Evolutionary conservation across 306 rosid genomes (phyloP).

Genomic region (Casuarina glauca): DNA sequence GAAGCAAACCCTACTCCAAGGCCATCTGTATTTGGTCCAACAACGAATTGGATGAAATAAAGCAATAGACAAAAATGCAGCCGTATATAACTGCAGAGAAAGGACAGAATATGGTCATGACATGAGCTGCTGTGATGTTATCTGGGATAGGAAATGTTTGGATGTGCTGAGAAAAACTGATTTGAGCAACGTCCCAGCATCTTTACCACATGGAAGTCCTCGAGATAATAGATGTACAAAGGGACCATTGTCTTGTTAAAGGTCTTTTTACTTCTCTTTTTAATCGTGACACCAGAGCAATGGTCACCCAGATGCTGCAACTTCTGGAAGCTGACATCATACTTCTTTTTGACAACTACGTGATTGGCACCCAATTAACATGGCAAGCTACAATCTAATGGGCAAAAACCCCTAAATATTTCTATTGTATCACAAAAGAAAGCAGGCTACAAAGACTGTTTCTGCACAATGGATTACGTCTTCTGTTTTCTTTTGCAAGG

Average conservation of each 20-base stretch:
- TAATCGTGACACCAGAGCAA: background rate
- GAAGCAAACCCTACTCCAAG: constrained; percentile 76
- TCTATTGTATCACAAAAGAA: background rate
- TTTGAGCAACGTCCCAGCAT: background rate
- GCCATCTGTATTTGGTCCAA: constrained; percentile 91
- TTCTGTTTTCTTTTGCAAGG: background rate
- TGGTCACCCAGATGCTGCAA: background rate
- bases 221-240: background rate
- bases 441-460: background rate
- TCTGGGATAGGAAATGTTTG: background rate
- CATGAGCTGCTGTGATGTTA: background rate
- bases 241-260: background rate
- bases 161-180: background rate
- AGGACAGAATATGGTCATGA: background rate
- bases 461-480: background rate
- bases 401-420: background rate
- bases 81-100: constrained; percentile 75
- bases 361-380: background rate
- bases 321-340: background rate
- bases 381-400: background rate
- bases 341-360: background rate
- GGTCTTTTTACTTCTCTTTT: constrained; percentile 1
- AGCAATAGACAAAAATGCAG: constrained; percentile 92
- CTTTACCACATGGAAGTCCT: too few species aligned
- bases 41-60: constrained; percentile 73